Evolutionary conservation across 306 rosid genomes (phyloP), one percentile per base, ranked within the genome.

Genomic region (Lagenaria siceraria): DNA sequence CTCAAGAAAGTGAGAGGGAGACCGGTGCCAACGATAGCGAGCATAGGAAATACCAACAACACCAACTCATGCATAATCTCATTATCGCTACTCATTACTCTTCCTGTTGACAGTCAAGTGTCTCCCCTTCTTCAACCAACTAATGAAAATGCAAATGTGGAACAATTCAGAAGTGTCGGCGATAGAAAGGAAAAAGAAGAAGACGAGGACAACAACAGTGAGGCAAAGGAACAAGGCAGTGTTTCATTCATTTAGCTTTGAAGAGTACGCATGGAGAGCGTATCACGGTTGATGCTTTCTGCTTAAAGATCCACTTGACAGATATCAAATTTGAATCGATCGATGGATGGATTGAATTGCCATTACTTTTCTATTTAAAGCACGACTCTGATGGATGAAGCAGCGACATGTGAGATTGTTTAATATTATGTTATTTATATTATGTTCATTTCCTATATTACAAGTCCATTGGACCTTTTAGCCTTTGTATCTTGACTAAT

Each of bases 1-100:
- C 72, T 93, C 51, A 91, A 87, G 86, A 93, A 93, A 80, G 96
- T 88, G 87, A 88, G 96, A 82, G 98, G 94, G 8, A 93, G 90
- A 80, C 81, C 98, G 5, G 73, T 65, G 29, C 1, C 73, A 25
- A 64, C 82, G 79, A 82, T 84, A 76, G 81, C 78, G 4, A 69
- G 52, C 18, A 48, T 61, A 69, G 93, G 80, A 42, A 85, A 70
- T 24, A 59, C 77, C 15, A 80, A 33, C 42, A 55, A 74, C 13
- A 19, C 59, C 2, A 78, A 74, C 24, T 68, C 90, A 14, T 81
- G 89, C 46, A 54, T 81, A 81, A 80, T 87, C 82, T 84, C 93
- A 74, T 86, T 93, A 87, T 72, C 97, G 42, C 7, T 93, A 80
- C 72, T 93, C 68, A 77, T 93, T 40, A 93, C 90, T 79, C 98